Conservation (phyloP, 306 rosid genomes). For the Carpinus fangiana region DNA sequence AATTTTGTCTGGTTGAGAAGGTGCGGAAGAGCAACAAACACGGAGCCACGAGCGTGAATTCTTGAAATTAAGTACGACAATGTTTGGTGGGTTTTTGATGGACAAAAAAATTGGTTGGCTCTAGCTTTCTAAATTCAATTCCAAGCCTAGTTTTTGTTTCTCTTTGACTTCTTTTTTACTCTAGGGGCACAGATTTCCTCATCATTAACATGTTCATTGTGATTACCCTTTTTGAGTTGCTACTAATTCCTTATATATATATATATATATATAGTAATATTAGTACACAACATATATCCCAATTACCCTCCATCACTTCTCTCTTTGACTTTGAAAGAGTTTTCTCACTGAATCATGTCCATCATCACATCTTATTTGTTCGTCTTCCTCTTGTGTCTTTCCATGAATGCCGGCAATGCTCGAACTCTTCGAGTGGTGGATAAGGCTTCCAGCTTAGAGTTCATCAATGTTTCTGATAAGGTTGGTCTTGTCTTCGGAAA, state of each 20-base stretch:
- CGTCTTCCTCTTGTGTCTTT: slow-evolving; percentile 34
- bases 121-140: neutral
- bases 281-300: neutral
- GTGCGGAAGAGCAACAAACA: slow-evolving; percentile 36
- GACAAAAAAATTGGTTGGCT: slow-evolving; percentile 11
- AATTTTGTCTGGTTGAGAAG: slow-evolving; percentile 2
- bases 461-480: slow-evolving; percentile 26
- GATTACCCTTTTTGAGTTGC: neutral
- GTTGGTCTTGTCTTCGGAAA: slow-evolving; percentile 19
- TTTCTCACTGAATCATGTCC: slow-evolving; percentile 22
- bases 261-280: too few relatives aligned
- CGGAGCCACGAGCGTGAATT: slow-evolving; percentile 40
- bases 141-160: slow-evolving; percentile 3
- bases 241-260: neutral
- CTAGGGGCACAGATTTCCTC: slow-evolving; percentile 11
- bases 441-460: neutral
- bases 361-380: slow-evolving; percentile 20
- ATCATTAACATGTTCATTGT: neutral
- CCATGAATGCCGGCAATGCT: slow-evolving; percentile 37
- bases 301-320: neutral
- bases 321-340: neutral
- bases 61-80: slow-evolving; percentile 10
- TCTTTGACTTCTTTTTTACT: slow-evolving; percentile 7
- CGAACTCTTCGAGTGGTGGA: slow-evolving; percentile 34
- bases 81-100: slow-evolving; percentile 20